Percentiles rank a stretch among this genome's conserved stretches.
Conservation (phyloP, 1,284 basidiomycete genomes). For the Puccinia coronata region DNA sequence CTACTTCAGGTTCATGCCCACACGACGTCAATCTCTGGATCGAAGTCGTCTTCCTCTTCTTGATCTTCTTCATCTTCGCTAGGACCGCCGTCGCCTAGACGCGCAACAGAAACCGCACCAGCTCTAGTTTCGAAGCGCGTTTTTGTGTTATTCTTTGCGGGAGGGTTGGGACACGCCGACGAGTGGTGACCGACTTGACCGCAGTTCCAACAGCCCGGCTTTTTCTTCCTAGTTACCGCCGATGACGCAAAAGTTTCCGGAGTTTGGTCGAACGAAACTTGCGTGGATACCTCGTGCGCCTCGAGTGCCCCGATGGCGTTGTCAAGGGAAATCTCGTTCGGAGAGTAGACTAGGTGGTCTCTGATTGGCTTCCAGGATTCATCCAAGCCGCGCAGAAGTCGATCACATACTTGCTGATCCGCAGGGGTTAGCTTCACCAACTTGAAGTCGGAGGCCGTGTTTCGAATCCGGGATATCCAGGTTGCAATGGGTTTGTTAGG, state of each 20-base stretch:
- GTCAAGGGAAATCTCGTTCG: constrained; percentile 9
- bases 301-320: constrained; percentile 6
- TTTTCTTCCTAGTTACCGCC: not conserved
- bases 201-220: not conserved
- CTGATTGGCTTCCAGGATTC: not conserved
- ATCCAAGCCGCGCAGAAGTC: not conserved
- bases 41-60: not conserved
- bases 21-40: not conserved
- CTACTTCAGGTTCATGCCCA: constrained; percentile 12
- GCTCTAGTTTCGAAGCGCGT: no score
- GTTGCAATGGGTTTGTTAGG: not conserved
- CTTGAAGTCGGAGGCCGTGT: not conserved
- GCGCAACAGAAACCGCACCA: not conserved
- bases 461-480: not conserved
- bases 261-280: not conserved
- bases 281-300: not conserved
- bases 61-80: not conserved
- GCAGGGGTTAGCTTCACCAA: not conserved
- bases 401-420: no score
- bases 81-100: not conserved
- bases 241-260: no score
- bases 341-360: not conserved
- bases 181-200: no score
- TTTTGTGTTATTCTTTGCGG: no score
- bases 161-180: no score